A percentile compares a stretch with the other conserved stretches of the same genome.
Conservation (phyloP, 306 rosid species). For the Vigna radiata region DNA sequence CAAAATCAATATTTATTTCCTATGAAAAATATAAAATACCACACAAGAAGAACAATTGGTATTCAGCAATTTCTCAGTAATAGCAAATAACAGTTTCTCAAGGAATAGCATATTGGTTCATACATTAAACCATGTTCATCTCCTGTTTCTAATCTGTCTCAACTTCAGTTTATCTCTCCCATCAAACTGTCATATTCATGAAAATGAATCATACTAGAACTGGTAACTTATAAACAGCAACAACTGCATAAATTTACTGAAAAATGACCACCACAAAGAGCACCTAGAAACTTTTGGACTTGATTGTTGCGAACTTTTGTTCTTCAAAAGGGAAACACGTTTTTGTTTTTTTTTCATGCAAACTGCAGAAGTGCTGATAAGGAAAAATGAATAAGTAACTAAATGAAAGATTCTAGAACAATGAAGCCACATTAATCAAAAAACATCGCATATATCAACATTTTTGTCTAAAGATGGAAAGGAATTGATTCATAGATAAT, state of each 20-base stretch:
- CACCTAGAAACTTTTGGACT: constrained; percentile 7
- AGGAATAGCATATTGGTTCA: background rate
- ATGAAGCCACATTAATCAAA: no score
- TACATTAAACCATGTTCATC: background rate
- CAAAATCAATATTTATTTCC: constrained; percentile 28
- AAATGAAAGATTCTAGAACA: background rate
- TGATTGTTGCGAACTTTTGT: background rate
- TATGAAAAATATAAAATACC: background rate
- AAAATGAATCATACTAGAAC: background rate
- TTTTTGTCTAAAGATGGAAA: constrained; percentile 14
- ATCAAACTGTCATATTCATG: background rate
- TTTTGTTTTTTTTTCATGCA: background rate
- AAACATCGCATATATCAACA: background rate
- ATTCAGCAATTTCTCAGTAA: background rate
- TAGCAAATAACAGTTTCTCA: constrained; percentile 3
- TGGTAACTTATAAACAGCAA: background rate
- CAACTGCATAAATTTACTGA: background rate
- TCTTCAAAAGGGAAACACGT: background rate
- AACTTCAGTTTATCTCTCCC: background rate
- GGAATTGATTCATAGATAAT: background rate
- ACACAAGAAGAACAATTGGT: background rate
- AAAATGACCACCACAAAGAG: constrained; percentile 10
- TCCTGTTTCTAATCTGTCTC: background rate
- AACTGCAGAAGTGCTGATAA: constrained; percentile 10
- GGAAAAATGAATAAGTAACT: background rate